Evolutionary conservation across 257 asterid genomes (phyloP), one percentile per base, ranked within the genome.

Genomic region (Paraleonurus japonicus): DNA sequence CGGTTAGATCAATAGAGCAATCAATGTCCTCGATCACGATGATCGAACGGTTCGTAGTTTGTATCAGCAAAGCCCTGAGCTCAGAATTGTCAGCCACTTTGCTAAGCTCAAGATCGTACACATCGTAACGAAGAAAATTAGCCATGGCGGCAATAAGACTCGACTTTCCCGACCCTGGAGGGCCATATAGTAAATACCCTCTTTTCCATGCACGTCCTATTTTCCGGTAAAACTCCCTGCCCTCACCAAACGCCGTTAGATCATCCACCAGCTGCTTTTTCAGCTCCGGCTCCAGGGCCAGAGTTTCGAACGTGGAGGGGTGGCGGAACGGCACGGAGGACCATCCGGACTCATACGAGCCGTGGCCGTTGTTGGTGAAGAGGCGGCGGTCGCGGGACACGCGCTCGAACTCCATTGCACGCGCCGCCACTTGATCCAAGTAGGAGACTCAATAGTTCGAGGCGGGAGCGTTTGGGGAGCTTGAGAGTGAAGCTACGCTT

Each of bases 71-170:
- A 28, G 83, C 83, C 55, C 87, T 80, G 0, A 87, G 79, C 63
- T 83, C 88, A 0, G 87, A 83, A 66, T 83, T 81, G 60, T 78
- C 81, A 0, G 64, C 47, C 13, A 87, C 85, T 64, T 85, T 83
- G 66, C 82, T 81, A 0, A 87, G 80, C 67, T 87, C 89, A 3
- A 87, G 82, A 74, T 87, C 94, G 47, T 83, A 85, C 10, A 87
- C 87, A 22, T 87, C 87, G 54, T 78, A 87, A 47, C 81, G 59
- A 1, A 87, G 85, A 19, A 65, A 76, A 51, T 83, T 87, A 2
- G 89, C 86, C 79, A 85, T 83, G 7, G 94, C 90, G 7, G 94
- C 94, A 62, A 87, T 87, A 24, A 83, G 83, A 20, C 90, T 83
- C 2, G 90, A 87, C 47, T 85, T 87, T 19, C 90, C 94, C 0